phyloP scores from a whole-genome alignment of 306 rosid species.

The Phaseolus lunatus region DNA sequence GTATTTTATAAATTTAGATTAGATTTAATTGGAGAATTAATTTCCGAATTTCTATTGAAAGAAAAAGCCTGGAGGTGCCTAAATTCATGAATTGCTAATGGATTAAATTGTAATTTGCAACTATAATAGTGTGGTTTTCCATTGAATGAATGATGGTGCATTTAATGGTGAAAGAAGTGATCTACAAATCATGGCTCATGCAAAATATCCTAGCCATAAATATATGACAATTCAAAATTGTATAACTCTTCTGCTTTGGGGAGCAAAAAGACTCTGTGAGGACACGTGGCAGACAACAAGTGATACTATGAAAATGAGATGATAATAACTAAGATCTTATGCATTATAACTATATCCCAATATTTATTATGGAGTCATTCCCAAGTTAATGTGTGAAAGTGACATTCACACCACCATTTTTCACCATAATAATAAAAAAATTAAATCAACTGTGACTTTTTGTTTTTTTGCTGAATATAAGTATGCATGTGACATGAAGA shows the following conservation, averaged over 20 bases:
- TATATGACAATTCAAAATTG: background rate
- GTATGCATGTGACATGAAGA: too few species aligned
- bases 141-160: background rate
- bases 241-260: background rate
- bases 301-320: background rate
- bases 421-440: background rate
- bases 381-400: background rate
- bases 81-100: background rate
- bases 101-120: background rate
- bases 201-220: background rate
- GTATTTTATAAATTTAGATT: too few species aligned
- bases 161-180: background rate
- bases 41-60: too few species aligned
- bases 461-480: too few species aligned
- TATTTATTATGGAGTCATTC: slow-evolving; percentile 4
- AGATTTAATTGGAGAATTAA: too few species aligned
- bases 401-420: background rate
- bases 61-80: too few species aligned
- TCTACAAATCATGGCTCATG: background rate
- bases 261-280: background rate
- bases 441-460: too few species aligned
- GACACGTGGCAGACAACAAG: background rate
- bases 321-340: background rate
- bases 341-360: background rate
- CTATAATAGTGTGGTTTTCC: background rate